Percentiles rank a stretch among this genome's conserved stretches.
Evolutionary conservation across 768 basidiomycete species (phyloP).

Genomic region (Lentinula edodes): DNA sequence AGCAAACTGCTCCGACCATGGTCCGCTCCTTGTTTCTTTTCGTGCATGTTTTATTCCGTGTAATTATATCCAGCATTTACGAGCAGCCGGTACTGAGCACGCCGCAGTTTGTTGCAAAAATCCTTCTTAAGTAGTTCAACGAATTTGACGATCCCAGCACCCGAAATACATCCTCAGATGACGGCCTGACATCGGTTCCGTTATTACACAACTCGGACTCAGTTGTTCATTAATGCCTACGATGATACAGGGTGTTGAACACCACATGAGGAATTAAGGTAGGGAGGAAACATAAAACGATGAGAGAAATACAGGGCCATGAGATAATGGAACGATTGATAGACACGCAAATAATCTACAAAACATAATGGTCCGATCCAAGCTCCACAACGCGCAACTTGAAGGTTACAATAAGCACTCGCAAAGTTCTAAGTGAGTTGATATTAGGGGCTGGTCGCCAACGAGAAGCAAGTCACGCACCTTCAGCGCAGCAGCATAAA

Average conservation of each 20-base stretch:
- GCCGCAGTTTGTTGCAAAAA: no score
- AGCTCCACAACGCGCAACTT: not conserved
- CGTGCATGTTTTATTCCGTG: no score
- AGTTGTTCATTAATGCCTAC: not conserved
- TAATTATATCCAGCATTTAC: not conserved
- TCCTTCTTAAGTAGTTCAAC: no score
- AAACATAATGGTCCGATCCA: not conserved
- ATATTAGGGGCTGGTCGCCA: not conserved
- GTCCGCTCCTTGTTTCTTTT: not conserved
- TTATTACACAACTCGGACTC: not conserved
- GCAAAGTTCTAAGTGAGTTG: conserved; percentile 51
- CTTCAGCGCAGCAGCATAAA: conserved; percentile 72
- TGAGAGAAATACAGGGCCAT: not conserved
- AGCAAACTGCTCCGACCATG: not conserved
- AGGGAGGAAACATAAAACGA: not conserved
- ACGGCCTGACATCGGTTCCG: no score
- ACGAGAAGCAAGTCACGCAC: conserved; percentile 28
- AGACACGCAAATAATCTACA: not conserved
- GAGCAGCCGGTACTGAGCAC: no score
- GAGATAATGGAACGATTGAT: not conserved
- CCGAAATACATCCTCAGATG: no score
- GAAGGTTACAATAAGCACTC: conserved; percentile 58
- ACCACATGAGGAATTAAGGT: not conserved
- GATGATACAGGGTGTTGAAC: not conserved
- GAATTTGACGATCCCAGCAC: no score